phyloP scores from a whole-genome alignment of 2,329 filamentous ascomycete species.

The Chaetothyriales sp. region DNA sequence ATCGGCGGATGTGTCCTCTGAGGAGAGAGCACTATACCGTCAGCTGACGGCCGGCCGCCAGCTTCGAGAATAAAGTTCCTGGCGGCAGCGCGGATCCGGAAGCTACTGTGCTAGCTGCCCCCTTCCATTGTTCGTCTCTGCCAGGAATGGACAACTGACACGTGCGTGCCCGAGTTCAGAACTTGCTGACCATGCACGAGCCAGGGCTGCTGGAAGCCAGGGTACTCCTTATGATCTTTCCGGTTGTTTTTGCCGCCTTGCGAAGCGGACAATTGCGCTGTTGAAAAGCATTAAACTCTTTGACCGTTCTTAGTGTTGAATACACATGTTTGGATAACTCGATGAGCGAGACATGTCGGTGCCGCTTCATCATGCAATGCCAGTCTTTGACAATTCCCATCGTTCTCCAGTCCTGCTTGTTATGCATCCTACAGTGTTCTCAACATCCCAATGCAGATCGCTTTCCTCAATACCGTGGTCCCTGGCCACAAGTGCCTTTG shows the following conservation, averaged over 20 bases:
- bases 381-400: background rate
- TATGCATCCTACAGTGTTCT: background rate
- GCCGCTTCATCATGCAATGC: background rate
- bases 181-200: background rate
- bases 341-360: background rate
- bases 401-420: background rate
- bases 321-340: background rate
- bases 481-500: background rate
- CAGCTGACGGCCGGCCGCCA: background rate
- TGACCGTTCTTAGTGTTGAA: background rate
- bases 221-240: background rate
- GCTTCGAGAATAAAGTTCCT: background rate
- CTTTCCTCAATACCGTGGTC: background rate
- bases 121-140: background rate
- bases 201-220: no score
- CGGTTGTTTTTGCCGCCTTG: no score
- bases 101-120: background rate
- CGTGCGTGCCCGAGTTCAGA: background rate
- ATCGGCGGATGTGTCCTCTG: background rate
- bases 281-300: background rate
- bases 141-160: background rate
- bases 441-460: background rate
- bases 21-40: background rate
- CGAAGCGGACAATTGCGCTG: background rate
- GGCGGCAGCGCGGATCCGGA: background rate